Base-by-base conservation (phyloP, 495 filamentous ascomycete genomes). In the Collariella sp. region DNA sequence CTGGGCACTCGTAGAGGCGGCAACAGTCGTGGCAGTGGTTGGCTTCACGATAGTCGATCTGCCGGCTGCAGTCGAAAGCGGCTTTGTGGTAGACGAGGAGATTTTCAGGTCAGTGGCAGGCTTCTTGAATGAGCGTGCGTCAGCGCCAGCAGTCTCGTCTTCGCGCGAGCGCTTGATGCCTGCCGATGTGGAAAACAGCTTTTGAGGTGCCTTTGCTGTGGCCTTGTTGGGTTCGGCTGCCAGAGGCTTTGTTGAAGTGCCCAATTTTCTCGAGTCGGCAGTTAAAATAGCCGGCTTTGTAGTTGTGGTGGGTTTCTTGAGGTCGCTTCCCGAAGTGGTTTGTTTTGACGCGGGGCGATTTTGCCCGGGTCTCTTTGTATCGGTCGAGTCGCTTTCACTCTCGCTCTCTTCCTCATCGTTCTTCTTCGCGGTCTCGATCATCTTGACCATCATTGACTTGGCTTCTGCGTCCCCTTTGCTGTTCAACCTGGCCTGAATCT, bases 391-490 rank as follows among this genome's bases (percentile, higher is more conserved):
- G 24, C 47, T 52, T 34, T 34, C 52, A 16, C 42, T 50, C 22
- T 54, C 56, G 24, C 46, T 50, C 9, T 33, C 41, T 19, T 35
- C 39, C 9, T 61, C 57, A n/a, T 69, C 69, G 45, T 67, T 65
- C 47, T 61, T 47, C 26, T 55, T 54, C 0, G 56, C 67, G 19
- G 58, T 66, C 31, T 81, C 80, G 24, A 67, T 60, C 39, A 77
- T 68, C 3, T 41, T 54, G 7, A 62, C 36, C 4, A 77, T 64
- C 50, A 73, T 60, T 9, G 58, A 62, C 12, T 83, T 84, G 5
- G 77, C 79, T 34, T 81, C 71, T 5, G 78, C 77, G 50, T 84
- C 82, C 4, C 87, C 85, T 52, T 81, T 81, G 64, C 85, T 87
- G 22, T 77, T 70, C 41, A 86, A 80, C 45, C 81, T 79, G 5